Conservation (phyloP, 345 rosid genomes). For the Hibiscus trionum region DNA sequence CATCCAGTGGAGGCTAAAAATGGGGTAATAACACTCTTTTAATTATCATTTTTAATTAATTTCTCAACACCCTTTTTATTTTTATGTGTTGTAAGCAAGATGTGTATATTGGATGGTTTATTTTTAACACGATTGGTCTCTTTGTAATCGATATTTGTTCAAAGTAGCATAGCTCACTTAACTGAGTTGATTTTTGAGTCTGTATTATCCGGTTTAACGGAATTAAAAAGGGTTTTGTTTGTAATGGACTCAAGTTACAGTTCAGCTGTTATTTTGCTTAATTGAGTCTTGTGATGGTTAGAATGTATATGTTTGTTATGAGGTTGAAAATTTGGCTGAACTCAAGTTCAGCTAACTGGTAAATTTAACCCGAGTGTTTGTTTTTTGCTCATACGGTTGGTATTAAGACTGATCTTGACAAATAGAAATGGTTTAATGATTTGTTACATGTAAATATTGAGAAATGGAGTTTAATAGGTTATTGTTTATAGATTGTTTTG, state of each 20-base stretch:
- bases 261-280: background rate
- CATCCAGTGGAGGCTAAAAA: constrained; percentile 80
- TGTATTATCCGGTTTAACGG: background rate
- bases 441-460: background rate
- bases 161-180: background rate
- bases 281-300: background rate
- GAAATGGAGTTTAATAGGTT: background rate
- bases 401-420: background rate
- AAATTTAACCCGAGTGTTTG: background rate
- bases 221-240: background rate
- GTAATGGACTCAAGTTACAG: background rate
- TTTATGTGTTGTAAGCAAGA: background rate
- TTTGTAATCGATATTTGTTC: background rate
- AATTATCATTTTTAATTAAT: constrained; percentile 13
- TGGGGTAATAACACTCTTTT: constrained; percentile 45
- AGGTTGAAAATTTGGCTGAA: background rate
- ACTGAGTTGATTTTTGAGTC: background rate
- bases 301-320: background rate
- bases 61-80: background rate
- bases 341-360: background rate
- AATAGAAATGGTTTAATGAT: background rate
- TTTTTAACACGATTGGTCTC: background rate
- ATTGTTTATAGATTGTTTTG: background rate
- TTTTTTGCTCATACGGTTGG: background rate
- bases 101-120: background rate